A percentile compares a stretch with the other conserved stretches of the same genome.
Evolutionary conservation across 2,329 filamentous ascomycete species (phyloP).

Genomic region (Zasmidium cellare): DNA sequence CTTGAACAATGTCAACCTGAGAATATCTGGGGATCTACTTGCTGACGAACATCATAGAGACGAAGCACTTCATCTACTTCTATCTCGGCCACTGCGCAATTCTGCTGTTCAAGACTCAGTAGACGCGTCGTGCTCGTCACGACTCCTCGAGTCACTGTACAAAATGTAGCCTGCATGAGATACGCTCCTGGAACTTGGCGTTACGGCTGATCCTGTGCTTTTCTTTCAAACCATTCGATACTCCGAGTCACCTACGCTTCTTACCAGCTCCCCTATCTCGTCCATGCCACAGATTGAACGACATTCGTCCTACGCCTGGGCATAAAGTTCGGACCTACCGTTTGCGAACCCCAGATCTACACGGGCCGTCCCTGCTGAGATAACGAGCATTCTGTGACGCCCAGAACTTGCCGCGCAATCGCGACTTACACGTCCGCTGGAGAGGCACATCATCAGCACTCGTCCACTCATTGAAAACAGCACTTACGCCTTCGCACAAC

Average conservation of each 20-base stretch:
- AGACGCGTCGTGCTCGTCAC: too few species aligned
- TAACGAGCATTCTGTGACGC: not conserved
- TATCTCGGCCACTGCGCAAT: constrained; percentile 99
- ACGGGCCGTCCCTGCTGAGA: not conserved
- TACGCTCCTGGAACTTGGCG: too few species aligned
- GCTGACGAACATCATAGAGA: constrained; percentile 62
- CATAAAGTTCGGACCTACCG: not conserved
- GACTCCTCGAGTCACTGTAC: too few species aligned
- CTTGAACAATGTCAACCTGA: not conserved
- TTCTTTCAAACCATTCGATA: too few species aligned
- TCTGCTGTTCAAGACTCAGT: constrained; percentile 82
- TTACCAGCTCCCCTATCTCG: too few species aligned
- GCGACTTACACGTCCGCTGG: not conserved
- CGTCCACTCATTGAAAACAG: not conserved
- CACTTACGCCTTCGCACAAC: not conserved
- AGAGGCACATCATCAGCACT: constrained; percentile 3
- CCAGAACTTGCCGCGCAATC: constrained; percentile 15
- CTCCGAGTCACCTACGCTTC: too few species aligned
- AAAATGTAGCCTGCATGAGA: too few species aligned
- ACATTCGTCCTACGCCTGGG: too few species aligned
- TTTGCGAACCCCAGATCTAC: not conserved
- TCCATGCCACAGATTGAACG: too few species aligned
- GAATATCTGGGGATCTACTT: too few species aligned
- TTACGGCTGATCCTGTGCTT: not conserved
- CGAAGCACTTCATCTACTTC: constrained; percentile 99